Percentiles rank a stretch among this genome's conserved stretches.
Evolutionary conservation across 352 stramenopile genomes (phyloP).

Genomic region (Pythium brachiatum): DNA sequence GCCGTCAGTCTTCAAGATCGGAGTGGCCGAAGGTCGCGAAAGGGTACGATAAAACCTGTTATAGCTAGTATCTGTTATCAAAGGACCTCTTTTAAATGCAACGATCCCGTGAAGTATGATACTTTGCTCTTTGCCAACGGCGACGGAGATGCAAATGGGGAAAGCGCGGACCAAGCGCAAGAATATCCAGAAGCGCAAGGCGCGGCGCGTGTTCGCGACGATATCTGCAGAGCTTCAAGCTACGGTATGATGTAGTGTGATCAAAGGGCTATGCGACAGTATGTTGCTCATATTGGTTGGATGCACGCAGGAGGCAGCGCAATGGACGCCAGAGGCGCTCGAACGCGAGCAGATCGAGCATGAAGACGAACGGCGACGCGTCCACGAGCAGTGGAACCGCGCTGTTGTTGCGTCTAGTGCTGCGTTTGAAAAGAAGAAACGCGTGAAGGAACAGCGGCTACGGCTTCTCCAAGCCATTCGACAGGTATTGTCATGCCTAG

Average conservation of each 20-base stretch:
- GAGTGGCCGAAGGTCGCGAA: constrained; percentile 16
- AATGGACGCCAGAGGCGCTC: constrained; percentile 42
- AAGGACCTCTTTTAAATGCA: constrained; percentile 5
- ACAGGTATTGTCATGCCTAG: constrained; percentile 38
- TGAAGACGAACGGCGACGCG: constrained; percentile 55
- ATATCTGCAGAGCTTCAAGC: constrained; percentile 50
- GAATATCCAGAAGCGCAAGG: constrained; percentile 76
- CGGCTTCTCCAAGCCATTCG: constrained; percentile 52
- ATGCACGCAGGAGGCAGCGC: constrained; percentile 29
- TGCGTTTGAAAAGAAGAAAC: constrained; percentile 46
- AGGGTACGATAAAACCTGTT: constrained; percentile 11
- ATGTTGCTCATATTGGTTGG: neutral
- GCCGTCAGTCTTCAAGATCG: constrained; percentile 23
- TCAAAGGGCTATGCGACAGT: neutral
- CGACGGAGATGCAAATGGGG: constrained; percentile 32
- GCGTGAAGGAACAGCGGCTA: constrained; percentile 48
- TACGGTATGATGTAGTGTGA: constrained; percentile 25
- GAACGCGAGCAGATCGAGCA: constrained; percentile 53
- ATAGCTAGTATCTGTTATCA: neutral
- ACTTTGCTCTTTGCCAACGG: neutral
- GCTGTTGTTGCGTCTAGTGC: constrained; percentile 36
- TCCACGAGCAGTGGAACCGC: constrained; percentile 50
- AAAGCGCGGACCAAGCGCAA: constrained; percentile 59
- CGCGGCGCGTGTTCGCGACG: constrained; percentile 58
- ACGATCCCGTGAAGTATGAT: neutral